Evolutionary conservation across 768 basidiomycete species (phyloP), one percentile per base, ranked within the genome.

Genomic region (Rhizopogon salebrosus): DNA sequence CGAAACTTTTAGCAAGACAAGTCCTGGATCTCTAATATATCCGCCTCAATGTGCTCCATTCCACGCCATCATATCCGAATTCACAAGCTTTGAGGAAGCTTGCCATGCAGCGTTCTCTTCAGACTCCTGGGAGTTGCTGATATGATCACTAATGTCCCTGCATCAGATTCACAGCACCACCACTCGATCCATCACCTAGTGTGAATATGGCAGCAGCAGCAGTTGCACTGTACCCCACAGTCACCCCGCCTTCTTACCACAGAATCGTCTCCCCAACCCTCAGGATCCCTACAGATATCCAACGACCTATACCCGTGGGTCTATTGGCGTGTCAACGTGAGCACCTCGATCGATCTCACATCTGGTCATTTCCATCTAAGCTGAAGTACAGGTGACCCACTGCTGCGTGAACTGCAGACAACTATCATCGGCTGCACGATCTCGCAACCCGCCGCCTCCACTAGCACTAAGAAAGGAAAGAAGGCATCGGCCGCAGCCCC

Each of bases 251-350:
- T 5, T 76, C 82, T 43, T 89, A 89, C 65, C 85, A 86, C 62
- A 79, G 79, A 50, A 79, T 88, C 24, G 61, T 85, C 52, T 85
- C 84, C 4, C 72, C 79, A 5, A 78, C 79, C 14, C 70, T 89
- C 11, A 66, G 53, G 29, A 64, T 88, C 46, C 79, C 85, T n/a
- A 67, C 74, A 18, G 76, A 83, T 51, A 69, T 75, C 22, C 66
- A 67, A 29, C 55, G 70, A 6, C 66, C 85, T 16, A 76, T 87
- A 36, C 87, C 87, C 35, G 88, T 92, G 36, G 89, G 89, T 41
- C 73, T 91, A 14, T 72, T 92, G 26, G 83, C 87, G 16, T 92
- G 89, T 64, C 88, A 90, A 76, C 84, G 87, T 87, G 70, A 59
- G 70, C 53, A 35, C 55, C 48, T 38, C 41, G 43, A 35, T 38